Conservation (phyloP, 2,329 filamentous ascomycete species). For the Coleophoma crateriformis region DNA sequence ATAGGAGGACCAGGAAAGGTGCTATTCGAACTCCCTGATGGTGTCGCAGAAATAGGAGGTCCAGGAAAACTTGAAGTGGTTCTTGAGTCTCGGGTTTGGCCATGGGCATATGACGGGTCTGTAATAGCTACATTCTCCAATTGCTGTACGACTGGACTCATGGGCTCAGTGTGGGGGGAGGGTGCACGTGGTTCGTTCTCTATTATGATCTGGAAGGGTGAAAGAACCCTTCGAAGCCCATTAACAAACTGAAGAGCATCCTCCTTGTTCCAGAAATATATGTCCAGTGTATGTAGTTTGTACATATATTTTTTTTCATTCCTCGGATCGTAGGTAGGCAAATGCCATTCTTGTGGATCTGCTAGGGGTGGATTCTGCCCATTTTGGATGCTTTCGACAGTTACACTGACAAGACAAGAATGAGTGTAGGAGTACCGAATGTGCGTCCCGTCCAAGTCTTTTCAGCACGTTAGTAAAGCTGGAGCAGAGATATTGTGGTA, state of each 20-base stretch:
- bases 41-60: background rate
- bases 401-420: constrained; percentile 63
- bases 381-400: constrained; percentile 43
- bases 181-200: constrained; percentile 55
- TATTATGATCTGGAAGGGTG: constrained; percentile 55
- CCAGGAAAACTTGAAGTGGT: constrained; percentile 10
- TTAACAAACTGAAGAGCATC: constrained; percentile 69
- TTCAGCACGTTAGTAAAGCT: background rate
- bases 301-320: constrained; percentile 79
- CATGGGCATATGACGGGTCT: constrained; percentile 41
- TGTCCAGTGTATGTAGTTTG: constrained; percentile 67
- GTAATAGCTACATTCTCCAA: constrained; percentile 68
- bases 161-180: constrained; percentile 37
- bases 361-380: constrained; percentile 19
- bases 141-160: constrained; percentile 68
- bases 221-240: constrained; percentile 59
- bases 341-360: constrained; percentile 62
- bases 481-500: no score
- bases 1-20: constrained; percentile 23
- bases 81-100: constrained; percentile 19
- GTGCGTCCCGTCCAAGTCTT: constrained; percentile 60
- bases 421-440: constrained; percentile 71
- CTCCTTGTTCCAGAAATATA: constrained; percentile 74
- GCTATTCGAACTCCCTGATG: background rate
- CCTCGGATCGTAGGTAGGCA: constrained; percentile 64